Evolutionary conservation across 2,329 filamentous ascomycete species (phyloP).

Genomic region (Monilinia polystroma): DNA sequence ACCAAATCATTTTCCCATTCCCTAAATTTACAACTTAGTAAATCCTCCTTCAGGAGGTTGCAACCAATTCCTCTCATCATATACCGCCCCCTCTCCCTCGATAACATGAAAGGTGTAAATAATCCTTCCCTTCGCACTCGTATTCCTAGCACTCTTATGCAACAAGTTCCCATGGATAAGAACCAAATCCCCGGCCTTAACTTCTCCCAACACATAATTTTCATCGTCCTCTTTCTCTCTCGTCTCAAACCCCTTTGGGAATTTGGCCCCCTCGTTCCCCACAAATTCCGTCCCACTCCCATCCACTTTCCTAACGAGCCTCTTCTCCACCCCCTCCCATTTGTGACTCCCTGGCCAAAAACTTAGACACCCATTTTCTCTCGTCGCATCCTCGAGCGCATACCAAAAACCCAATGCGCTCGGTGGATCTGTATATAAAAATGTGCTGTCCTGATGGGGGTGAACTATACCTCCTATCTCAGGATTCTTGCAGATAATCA

Average conservation of each 20-base stretch:
- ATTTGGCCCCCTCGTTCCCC: constrained; percentile 63
- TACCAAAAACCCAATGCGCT: constrained; percentile 97
- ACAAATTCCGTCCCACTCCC: constrained; percentile 66
- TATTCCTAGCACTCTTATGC: constrained; percentile 95
- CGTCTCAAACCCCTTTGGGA: constrained; percentile 56
- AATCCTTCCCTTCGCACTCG: constrained; percentile 79
- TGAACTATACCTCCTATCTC: constrained; percentile 91
- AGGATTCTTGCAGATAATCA: constrained; percentile 98
- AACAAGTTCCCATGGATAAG: constrained; percentile 93
- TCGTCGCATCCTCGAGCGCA: constrained; percentile 86
- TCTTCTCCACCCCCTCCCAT: constrained; percentile 65
- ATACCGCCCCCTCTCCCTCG: constrained; percentile 70
- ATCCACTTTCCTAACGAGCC: constrained; percentile 68
- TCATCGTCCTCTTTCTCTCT: constrained; percentile 39
- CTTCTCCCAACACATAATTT: constrained; percentile 76
- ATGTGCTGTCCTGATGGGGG: constrained; percentile 88
- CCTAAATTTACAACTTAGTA: constrained; percentile 43
- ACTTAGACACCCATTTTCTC: constrained; percentile 82
- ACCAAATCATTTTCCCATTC: too few species aligned
- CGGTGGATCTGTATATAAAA: constrained; percentile 85
- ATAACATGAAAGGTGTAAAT: constrained; percentile 99
- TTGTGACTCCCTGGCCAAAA: constrained; percentile 82
- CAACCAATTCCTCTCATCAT: constrained; percentile 90
- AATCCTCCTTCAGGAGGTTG: constrained; percentile 82
- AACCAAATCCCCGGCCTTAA: constrained; percentile 87